Base-by-base conservation (phyloP, 2,329 filamentous ascomycete genomes). In the Fusarium nematophilum region DNA sequence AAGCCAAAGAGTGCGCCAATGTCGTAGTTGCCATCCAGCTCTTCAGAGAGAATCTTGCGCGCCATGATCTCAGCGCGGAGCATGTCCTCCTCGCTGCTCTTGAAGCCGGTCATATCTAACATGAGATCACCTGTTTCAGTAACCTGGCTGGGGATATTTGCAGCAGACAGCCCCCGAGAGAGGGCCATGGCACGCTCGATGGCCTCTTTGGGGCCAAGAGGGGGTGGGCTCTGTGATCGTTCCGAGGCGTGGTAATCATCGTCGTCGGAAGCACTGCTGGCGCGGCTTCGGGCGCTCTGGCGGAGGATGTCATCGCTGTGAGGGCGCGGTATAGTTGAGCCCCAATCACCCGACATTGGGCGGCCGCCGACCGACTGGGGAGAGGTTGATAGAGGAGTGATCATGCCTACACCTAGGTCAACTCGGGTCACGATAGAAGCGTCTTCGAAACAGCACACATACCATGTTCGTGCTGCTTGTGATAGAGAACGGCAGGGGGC, bases 91-190 rank as follows among this genome's bases (percentile, higher is more conserved):
- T 98, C 94, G 70, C 89, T 96, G 73, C 90, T 91, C 76, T 97
- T 98, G 78, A 97, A 97, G 1, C 92, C 92, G 0, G 93, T 93
- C 93, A 99, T 97, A 74, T 99, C 95, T 46, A 99, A 80, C 93
- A 98, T 98, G 50, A 99, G 80, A 75, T 99, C 95, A 13, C 95
- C 95, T 1, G 86, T 90, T 53, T 96, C 93, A 1, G 90, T 98
- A n/a, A 99, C 89, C 63, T 92, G 89, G 53, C 90, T 95, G 6
- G 93, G 92, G 55, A 99, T 98, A 71, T 98, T 97, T 40, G 91
- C 95, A 3, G 87, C 89, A 38, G 91, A 91, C 3, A 99, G 83
- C 73, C 93, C 93, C 72, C 92, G 91, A 9, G 94, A 97, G 9
- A 99, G 82, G 23, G 89, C 87, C 71, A 90, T 87, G 7, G 95